Conservation (phyloP, 345 rosid genomes). For the Arabidopsis suecica region DNA sequence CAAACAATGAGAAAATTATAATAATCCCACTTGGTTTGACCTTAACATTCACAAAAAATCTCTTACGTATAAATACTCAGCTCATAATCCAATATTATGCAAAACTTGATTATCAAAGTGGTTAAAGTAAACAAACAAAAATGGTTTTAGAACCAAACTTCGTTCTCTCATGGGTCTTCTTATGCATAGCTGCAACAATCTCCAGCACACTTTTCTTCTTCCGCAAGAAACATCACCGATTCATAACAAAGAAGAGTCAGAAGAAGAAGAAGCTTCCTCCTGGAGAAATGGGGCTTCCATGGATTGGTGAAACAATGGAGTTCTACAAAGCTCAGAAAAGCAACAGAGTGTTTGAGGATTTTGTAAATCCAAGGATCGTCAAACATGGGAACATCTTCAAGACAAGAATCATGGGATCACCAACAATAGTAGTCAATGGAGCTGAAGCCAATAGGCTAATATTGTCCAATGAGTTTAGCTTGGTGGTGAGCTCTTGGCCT, state of each 20-base stretch:
- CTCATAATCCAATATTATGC: conserved; percentile 19
- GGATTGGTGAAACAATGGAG: conserved; percentile 75
- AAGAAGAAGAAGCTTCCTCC: conserved; percentile 61
- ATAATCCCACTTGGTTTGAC: conserved; percentile 28
- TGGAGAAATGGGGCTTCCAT: conserved; percentile 70
- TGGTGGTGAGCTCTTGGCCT: conserved; percentile 87
- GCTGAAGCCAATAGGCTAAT: conserved; percentile 69
- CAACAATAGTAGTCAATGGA: conserved; percentile 67
- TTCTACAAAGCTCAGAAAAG: conserved; percentile 68
- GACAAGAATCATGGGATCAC: conserved; percentile 73
- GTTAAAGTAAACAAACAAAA: conserved; percentile 16
- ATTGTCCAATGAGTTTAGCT: conserved; percentile 71
- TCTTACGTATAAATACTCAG: conserved; percentile 38
- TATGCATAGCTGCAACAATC: conserved; percentile 51
- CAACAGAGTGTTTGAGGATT: conserved; percentile 65
- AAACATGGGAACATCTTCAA: conserved; percentile 73
- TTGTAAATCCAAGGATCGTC: conserved; percentile 59
- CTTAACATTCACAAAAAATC: conserved; percentile 24
- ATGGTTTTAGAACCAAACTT: conserved; percentile 45
- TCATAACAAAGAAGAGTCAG: conserved; percentile 19
- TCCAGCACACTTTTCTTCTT: conserved; percentile 49
- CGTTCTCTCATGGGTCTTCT: conserved; percentile 45
- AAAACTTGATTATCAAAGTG: conserved; percentile 1
- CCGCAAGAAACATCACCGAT: conserved; percentile 33
- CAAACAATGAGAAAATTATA: not conserved